Conservation (phyloP, 495 filamentous ascomycete genomes). For the Tuber calosporum region DNA sequence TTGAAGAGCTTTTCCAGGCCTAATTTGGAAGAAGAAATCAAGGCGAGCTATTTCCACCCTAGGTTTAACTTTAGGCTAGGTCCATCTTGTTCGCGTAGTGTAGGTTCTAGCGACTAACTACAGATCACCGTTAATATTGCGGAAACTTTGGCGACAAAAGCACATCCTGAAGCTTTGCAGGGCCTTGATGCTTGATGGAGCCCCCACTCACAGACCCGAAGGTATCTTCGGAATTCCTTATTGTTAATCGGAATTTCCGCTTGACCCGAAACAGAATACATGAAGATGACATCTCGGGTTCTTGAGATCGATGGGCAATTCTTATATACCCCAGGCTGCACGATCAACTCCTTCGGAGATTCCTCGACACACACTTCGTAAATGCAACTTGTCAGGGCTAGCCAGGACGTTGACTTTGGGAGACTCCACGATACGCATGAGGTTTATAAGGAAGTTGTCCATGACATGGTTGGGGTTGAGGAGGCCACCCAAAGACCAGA, state of each 20-base stretch:
- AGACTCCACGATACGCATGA: conserved; percentile 77
- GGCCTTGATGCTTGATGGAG: conserved; percentile 75
- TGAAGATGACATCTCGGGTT: conserved; percentile 82
- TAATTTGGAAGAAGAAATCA: conserved; percentile 59
- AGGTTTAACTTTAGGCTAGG: conserved; percentile 9
- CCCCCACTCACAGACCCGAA: conserved; percentile 50
- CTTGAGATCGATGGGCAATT: conserved; percentile 88
- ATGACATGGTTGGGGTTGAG: conserved; percentile 77
- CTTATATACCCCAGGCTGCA: conserved; percentile 85
- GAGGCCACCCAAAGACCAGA: conserved; percentile 68
- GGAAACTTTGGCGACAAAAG: conserved; percentile 71
- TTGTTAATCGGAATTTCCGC: not conserved
- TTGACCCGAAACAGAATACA: conserved; percentile 53
- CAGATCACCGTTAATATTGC: conserved; percentile 79
- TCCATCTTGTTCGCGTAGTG: not conserved
- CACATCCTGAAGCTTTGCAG: conserved; percentile 81
- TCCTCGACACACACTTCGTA: conserved; percentile 82
- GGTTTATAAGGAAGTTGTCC: conserved; percentile 88
- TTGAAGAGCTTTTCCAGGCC: conserved; percentile 48
- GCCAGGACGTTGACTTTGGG: conserved; percentile 75
- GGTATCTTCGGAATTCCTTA: conserved; percentile 16
- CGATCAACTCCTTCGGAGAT: conserved; percentile 95
- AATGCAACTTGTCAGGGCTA: conserved; percentile 73
- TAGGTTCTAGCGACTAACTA: conserved; percentile 5
- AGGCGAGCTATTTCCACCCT: conserved; percentile 43